These are phyloP conservation scores for Phytophthora pini DNA, from an alignment of 352 stramenopile species.

Conservation along the genomic window DNA sequence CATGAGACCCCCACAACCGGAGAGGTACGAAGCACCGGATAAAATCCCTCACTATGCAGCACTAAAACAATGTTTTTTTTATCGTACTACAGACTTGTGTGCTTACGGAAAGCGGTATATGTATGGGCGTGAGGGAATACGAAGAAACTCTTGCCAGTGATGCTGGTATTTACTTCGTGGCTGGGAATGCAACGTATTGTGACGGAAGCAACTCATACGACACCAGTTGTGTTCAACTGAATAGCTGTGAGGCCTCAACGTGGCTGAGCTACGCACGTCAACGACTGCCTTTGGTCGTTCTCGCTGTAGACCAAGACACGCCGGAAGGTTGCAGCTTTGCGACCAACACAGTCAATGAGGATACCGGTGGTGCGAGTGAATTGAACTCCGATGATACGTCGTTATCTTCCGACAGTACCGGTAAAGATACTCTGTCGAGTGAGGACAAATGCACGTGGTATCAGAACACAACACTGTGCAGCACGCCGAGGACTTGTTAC, in stretches of 20 bases:
- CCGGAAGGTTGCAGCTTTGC: slow-evolving; percentile 30
- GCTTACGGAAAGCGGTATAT: slow-evolving; percentile 32
- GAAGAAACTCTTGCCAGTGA: slow-evolving; percentile 4
- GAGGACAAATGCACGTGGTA: slow-evolving; percentile 51
- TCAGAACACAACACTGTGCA: slow-evolving; percentile 35
- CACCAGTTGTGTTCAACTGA: slow-evolving; percentile 42
- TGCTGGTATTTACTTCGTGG: slow-evolving; percentile 16
- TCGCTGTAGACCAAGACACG: slow-evolving; percentile 13
- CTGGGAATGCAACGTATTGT: slow-evolving; percentile 28
- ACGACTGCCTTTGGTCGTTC: slow-evolving; percentile 22
- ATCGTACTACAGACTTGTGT: slow-evolving; percentile 28
- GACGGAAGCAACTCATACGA: slow-evolving; percentile 1
- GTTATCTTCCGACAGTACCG: slow-evolving; percentile 4
- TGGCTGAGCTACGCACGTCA: slow-evolving; percentile 41
- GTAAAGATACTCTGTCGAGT: slow-evolving; percentile 29
- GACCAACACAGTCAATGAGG: slow-evolving; percentile 14
- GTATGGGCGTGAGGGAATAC: slow-evolving; percentile 16
- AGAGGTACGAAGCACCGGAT: slow-evolving; percentile 22
- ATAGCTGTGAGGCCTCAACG: slow-evolving; percentile 37
- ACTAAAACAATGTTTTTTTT: slow-evolving; percentile 1
- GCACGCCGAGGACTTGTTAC: slow-evolving; percentile 41
- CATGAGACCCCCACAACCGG: slow-evolving; percentile 33
- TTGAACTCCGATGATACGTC: background rate
- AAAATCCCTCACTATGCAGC: background rate
- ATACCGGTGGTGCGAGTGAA: slow-evolving; percentile 13